Conservation (phyloP, 2,329 filamentous ascomycete genomes). For the Colletotrichum tofieldiae region DNA sequence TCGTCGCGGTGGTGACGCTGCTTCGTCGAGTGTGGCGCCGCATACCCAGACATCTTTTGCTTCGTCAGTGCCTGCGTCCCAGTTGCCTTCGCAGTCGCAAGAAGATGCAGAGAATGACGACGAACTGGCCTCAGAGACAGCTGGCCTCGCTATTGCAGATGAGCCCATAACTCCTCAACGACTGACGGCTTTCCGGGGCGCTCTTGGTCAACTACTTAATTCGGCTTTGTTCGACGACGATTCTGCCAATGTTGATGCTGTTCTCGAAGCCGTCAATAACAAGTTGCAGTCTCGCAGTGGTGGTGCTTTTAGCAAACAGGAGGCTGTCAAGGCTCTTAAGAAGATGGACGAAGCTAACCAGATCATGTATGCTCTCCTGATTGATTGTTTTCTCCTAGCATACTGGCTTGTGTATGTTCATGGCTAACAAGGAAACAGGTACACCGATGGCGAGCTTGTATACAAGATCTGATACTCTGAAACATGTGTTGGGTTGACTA, state of each 20-base stretch:
- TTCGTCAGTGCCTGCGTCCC: conserved; percentile 84
- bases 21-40: conserved; percentile 56
- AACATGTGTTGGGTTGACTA: background rate
- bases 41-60: conserved; percentile 77
- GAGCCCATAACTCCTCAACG: conserved; percentile 73
- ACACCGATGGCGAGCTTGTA: conserved; percentile 74
- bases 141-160: conserved; percentile 60
- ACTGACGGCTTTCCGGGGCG: conserved; percentile 81
- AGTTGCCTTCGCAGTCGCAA: conserved; percentile 67
- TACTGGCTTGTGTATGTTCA: background rate
- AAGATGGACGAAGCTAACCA: conserved; percentile 88
- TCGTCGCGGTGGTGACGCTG: conserved; percentile 49
- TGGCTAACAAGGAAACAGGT: conserved; percentile 57
- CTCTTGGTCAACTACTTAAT: conserved; percentile 87
- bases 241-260: conserved; percentile 79
- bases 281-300: conserved; percentile 70
- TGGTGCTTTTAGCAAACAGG: conserved; percentile 77
- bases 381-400: background rate
- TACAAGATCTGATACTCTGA: conserved; percentile 73
- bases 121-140: conserved; percentile 60
- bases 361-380: conserved; percentile 82
- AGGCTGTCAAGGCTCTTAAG: conserved; percentile 84
- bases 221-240: conserved; percentile 91
- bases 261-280: conserved; percentile 86
- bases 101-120: conserved; percentile 61